These are phyloP conservation scores for Aureobasidium leucospermi DNA, from an alignment of 2,329 filamentous ascomycete genomes.

Conservation along the genomic window DNA sequence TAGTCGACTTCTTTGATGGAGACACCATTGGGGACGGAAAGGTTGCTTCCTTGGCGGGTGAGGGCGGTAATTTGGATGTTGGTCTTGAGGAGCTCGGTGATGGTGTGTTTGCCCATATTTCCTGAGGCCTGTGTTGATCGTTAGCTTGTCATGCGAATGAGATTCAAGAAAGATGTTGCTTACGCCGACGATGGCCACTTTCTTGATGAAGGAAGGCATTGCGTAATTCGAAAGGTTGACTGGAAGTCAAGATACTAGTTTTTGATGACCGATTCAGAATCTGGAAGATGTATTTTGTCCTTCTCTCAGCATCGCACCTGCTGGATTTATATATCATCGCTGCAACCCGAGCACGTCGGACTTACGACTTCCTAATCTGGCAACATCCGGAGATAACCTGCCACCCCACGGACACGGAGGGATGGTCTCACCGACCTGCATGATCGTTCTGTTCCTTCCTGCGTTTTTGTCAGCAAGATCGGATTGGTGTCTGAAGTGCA, in stretches of 20 bases:
- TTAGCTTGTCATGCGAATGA: neutral
- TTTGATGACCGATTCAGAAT: too few relatives aligned
- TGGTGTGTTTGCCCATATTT: slow-evolving; percentile 26
- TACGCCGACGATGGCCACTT: slow-evolving; percentile 34
- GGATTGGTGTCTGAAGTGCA: neutral
- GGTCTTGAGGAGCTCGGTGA: slow-evolving; percentile 24
- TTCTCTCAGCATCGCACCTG: neutral
- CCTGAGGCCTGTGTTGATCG: slow-evolving; percentile 23
- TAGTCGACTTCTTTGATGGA: slow-evolving; percentile 22
- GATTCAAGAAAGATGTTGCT: neutral
- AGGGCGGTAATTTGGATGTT: slow-evolving; percentile 33
- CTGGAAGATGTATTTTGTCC: neutral
- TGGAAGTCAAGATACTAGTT: too few relatives aligned
- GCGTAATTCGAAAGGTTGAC: too few relatives aligned
- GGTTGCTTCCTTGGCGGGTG: slow-evolving; percentile 35
- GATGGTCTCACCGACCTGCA: neutral
- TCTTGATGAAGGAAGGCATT: slow-evolving; percentile 22
- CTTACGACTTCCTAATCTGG: neutral
- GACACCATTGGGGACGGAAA: slow-evolving; percentile 24
- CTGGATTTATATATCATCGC: neutral
- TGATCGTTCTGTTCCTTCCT: neutral
- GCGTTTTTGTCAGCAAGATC: too few relatives aligned
- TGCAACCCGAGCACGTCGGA: neutral
- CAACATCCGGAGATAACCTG: neutral
- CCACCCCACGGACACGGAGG: neutral